Base-by-base conservation (phyloP, 2,329 filamentous ascomycete genomes). In the Ceratocystis huliohia region DNA sequence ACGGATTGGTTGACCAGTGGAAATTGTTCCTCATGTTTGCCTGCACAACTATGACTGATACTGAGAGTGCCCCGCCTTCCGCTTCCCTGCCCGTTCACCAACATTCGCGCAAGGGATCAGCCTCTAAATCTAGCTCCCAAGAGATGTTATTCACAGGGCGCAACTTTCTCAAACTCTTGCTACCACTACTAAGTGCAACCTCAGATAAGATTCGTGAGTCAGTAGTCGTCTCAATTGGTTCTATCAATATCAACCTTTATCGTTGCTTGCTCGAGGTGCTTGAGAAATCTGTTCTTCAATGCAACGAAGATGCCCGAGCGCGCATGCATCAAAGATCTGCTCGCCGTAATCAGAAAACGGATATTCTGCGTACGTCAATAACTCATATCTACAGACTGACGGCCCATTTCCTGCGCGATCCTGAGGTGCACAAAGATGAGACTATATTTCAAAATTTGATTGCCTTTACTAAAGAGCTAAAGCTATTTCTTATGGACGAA, bases 1-100 rank as follows among this genome's bases (percentile, higher is more conserved):
- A 96, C 71, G 85, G 96, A 25, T 81, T 96, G 67, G 85, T 99
- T 67, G 95, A 97, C 75, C 94, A 99, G 74, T 99, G 93, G 93
- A 97, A 96, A 75, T 79, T 97, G 1, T 97, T 97, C 74, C 81
- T 99, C 30, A 92, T 96, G 66, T 96, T 99, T 77, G 94, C 93
- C 8, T 99, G 95, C 76, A 96, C 93, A 8, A 97, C 94, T 0
- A 80, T 99, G 66, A 92, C 89, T 46, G 94, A 94, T 70, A 84
- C 90, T 8, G 91, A 91, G 8, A 84, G 80, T 66, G 69, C 73
- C 0, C 70, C 75, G 2, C 83, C 85, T 66, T 79, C 86, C 37
- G 66, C 67, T 20, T 65, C 65, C n/a, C 59, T 67, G 5, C 66
- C 65, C 17, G 45, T 56, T 13, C 78, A 79, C 1, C 88, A 95